These are phyloP conservation scores for Calonectria montana DNA, from an alignment of 2,329 filamentous ascomycete species.

Conservation along the genomic window DNA sequence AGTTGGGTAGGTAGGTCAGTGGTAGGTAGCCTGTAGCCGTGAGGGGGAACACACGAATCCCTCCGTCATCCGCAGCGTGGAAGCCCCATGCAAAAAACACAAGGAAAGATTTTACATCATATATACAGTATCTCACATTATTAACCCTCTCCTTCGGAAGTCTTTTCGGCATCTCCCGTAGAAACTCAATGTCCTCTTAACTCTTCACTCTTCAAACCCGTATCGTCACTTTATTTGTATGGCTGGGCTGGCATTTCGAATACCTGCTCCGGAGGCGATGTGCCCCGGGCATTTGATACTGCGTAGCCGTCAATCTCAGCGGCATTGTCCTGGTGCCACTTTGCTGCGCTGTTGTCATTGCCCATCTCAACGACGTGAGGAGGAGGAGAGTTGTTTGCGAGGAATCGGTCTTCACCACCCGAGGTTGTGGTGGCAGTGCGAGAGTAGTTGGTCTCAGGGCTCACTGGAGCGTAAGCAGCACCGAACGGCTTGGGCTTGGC, in stretches of 20 bases:
- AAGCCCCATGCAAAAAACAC: constrained; percentile 28
- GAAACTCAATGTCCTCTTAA: constrained; percentile 20
- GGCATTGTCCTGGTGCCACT: constrained; percentile 50
- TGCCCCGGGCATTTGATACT: constrained; percentile 41
- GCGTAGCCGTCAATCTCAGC: constrained; percentile 54
- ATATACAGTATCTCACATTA: constrained; percentile 47
- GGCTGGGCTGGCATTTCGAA: constrained; percentile 56
- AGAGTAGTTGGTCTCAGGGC: constrained; percentile 39
- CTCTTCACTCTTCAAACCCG: background rate
- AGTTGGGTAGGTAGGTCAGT: constrained; percentile 7
- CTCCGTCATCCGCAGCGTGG: constrained; percentile 28
- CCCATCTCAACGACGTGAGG: constrained; percentile 48
- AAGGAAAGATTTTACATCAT: constrained; percentile 41
- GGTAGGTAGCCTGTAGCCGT: constrained; percentile 5
- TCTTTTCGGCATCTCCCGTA: constrained; percentile 2
- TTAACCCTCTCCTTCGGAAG: constrained; percentile 31
- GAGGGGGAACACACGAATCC: constrained; percentile 13
- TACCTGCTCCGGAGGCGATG: constrained; percentile 48
- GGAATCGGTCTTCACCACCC: constrained; percentile 9
- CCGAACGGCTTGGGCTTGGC: constrained; percentile 52
- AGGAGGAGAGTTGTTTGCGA: constrained; percentile 3
- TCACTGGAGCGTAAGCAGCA: constrained; percentile 31
- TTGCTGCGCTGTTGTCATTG: constrained; percentile 45
- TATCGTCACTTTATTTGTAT: constrained; percentile 45
- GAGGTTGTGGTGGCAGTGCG: constrained; percentile 31